These are phyloP conservation scores for Mycena epipterygia DNA, from an alignment of 768 basidiomycete species.

Conservation along the genomic window DNA sequence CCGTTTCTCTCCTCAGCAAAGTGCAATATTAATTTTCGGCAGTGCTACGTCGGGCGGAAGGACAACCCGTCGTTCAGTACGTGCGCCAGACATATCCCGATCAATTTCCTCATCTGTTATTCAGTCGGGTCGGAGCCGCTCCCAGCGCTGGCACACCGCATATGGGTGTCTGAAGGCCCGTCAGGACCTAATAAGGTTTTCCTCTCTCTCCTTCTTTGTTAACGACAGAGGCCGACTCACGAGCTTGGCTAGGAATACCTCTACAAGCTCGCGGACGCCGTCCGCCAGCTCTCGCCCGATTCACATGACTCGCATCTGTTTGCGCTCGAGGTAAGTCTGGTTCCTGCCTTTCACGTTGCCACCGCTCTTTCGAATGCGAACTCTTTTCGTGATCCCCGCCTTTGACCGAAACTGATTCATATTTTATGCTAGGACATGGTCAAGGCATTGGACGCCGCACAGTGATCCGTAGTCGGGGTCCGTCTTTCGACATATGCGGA, in stretches of 20 bases:
- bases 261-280: constrained; percentile 79
- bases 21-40: not conserved
- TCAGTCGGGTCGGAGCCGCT: constrained; percentile 90
- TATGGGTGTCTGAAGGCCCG: constrained; percentile 84
- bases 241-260: constrained; percentile 97
- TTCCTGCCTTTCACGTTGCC: no score
- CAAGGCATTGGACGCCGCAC: constrained; percentile 14
- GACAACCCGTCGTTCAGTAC: constrained; percentile 92
- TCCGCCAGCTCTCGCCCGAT: constrained; percentile 80
- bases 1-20: not conserved
- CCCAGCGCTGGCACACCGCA: constrained; percentile 73
- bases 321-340: constrained; percentile 81
- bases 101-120: no score
- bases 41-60: constrained; percentile 91
- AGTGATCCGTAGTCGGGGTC: no score
- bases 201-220: not conserved
- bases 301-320: constrained; percentile 84
- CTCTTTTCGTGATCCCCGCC: no score
- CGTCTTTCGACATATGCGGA: no score
- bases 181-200: constrained; percentile 91
- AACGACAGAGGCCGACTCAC: no score
- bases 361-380: no score
- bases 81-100: constrained; percentile 35
- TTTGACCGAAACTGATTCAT: no score
- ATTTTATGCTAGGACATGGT: constrained; percentile 10